phyloP scores from a whole-genome alignment of 2,329 filamentous ascomycete species.

The Leptographium lundbergii region DNA sequence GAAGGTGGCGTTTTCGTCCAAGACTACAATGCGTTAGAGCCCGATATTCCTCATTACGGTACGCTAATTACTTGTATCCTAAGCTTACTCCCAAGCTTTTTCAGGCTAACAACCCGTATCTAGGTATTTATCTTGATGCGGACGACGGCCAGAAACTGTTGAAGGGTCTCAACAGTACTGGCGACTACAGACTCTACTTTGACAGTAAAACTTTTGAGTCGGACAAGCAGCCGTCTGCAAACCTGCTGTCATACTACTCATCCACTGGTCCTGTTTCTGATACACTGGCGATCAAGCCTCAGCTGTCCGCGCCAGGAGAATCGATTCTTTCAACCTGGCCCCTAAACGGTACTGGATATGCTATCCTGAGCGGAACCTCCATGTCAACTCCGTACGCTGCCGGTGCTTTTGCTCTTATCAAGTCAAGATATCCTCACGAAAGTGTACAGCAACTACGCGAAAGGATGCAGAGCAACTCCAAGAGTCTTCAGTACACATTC shows the following conservation, averaged over 20 bases:
- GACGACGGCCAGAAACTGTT: neutral
- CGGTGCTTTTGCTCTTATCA: slow-evolving; percentile 40
- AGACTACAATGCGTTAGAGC: neutral
- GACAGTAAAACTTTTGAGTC: neutral
- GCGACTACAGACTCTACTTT: neutral
- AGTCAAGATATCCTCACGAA: slow-evolving; percentile 17
- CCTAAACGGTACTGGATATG: slow-evolving; percentile 26
- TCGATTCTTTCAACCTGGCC: slow-evolving; percentile 39
- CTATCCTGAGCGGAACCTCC: slow-evolving; percentile 39
- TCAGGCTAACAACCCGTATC: no score
- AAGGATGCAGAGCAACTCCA: slow-evolving; percentile 14
- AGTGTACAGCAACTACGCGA: slow-evolving; percentile 16
- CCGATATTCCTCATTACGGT: neutral
- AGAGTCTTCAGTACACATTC: slow-evolving; percentile 34
- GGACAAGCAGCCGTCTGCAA: neutral
- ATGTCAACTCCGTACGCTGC: slow-evolving; percentile 33
- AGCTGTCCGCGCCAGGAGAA: slow-evolving; percentile 33
- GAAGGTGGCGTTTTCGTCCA: neutral
- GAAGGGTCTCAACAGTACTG: neutral
- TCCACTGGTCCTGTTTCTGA: slow-evolving; percentile 29
- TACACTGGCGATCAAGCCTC: slow-evolving; percentile 29
- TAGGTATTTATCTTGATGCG: neutral
- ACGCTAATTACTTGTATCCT: no score
- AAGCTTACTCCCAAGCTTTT: no score
- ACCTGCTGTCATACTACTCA: neutral